Percentiles rank a stretch among this genome's conserved stretches.
These are phyloP conservation scores for Dactylellina cionopaga DNA, from an alignment of 2,329 filamentous ascomycete species.

Conservation along the genomic window DNA sequence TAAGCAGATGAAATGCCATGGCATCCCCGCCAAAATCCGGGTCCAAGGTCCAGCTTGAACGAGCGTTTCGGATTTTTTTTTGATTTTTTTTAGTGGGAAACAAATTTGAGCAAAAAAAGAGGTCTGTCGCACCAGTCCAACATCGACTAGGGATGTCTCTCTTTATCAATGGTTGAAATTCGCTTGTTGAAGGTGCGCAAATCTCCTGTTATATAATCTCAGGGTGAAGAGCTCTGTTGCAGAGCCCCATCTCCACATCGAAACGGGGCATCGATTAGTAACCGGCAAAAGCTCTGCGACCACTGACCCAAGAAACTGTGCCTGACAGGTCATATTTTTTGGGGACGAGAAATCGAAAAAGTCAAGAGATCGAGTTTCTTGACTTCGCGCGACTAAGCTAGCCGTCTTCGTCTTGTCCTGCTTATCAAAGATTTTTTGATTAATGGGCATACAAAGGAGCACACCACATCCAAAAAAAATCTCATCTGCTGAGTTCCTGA, in stretches of 20 bases:
- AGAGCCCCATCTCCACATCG: conserved; percentile 43
- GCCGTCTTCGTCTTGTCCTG: too few relatives aligned
- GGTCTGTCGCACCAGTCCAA: conserved; percentile 40
- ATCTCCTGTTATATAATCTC: conserved; percentile 15
- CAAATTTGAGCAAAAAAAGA: conserved; percentile 24
- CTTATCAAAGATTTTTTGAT: conserved; percentile 38
- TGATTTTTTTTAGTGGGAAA: conserved; percentile 11
- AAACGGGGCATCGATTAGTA: conserved; percentile 33
- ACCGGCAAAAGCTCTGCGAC: neutral
- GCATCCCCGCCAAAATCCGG: neutral
- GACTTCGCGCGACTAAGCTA: too few relatives aligned
- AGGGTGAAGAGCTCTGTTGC: conserved; percentile 32
- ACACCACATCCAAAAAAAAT: neutral
- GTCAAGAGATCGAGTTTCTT: too few relatives aligned
- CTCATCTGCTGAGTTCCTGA: conserved; percentile 17
- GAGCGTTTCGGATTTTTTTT: neutral
- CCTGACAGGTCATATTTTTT: conserved; percentile 33
- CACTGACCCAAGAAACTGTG: neutral
- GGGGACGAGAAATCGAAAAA: neutral
- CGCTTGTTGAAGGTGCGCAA: neutral
- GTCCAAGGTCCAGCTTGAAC: neutral
- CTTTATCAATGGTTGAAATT: conserved; percentile 9
- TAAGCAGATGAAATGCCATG: conserved; percentile 20
- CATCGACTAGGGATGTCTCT: conserved; percentile 8
- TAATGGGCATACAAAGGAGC: conserved; percentile 1